Conservation (phyloP, 2,329 filamentous ascomycete genomes). For the Diaporthe nobilis region DNA sequence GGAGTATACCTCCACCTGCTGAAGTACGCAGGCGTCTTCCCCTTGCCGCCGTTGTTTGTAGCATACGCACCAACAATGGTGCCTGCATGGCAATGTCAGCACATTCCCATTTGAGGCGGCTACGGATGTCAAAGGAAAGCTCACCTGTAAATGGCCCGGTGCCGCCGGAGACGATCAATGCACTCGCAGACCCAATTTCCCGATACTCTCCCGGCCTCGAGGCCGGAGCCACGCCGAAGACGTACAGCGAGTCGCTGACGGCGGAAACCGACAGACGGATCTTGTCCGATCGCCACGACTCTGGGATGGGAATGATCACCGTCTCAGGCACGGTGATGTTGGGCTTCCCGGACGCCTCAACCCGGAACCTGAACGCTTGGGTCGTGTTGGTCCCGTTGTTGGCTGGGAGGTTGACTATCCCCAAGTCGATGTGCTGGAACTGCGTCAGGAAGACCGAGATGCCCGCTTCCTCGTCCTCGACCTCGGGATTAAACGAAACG, state of each 20-base stretch:
- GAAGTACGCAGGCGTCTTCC: slow-evolving; percentile 27
- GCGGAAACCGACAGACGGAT: slow-evolving; percentile 50
- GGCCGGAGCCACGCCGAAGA: slow-evolving; percentile 47
- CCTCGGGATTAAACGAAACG: slow-evolving; percentile 44
- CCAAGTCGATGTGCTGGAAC: slow-evolving; percentile 51
- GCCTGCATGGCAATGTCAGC: slow-evolving; percentile 47
- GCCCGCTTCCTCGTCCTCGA: slow-evolving; percentile 51
- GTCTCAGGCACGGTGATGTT: slow-evolving; percentile 17
- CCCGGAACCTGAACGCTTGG: slow-evolving; percentile 45
- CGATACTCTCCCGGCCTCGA: slow-evolving; percentile 44
- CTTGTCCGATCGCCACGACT: slow-evolving; percentile 44
- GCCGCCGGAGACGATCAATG: slow-evolving; percentile 52
- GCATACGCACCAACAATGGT: slow-evolving; percentile 53
- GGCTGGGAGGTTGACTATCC: slow-evolving; percentile 46
- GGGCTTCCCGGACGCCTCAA: slow-evolving; percentile 35
- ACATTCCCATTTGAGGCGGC: not conserved
- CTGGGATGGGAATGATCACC: slow-evolving; percentile 44
- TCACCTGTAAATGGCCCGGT: slow-evolving; percentile 37
- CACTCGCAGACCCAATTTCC: slow-evolving; percentile 48
- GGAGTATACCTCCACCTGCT: slow-evolving; percentile 30
- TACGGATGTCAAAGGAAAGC: not conserved
- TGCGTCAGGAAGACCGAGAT: slow-evolving; percentile 53
- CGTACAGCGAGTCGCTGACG: slow-evolving; percentile 50
- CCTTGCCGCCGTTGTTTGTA: slow-evolving; percentile 52
- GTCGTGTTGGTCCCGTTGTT: slow-evolving; percentile 26